Conservation (phyloP, 192 early-diverging fungal genomes). For the Chytriomyces sp. region DNA sequence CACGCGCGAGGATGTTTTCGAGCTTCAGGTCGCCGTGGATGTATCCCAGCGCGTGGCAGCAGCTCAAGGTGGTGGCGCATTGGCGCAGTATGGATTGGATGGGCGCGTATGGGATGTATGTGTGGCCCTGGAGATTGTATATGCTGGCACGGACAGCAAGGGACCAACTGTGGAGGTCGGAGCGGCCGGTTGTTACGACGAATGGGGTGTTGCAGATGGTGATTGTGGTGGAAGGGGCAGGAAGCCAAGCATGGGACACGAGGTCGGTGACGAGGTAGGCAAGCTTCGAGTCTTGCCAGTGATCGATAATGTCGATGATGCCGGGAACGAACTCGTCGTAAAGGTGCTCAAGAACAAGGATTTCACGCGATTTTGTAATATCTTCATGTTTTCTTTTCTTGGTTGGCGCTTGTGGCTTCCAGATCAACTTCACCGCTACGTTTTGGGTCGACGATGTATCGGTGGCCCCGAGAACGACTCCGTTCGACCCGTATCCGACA, state of each 20-base stretch:
- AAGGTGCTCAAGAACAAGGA: too few relatives aligned
- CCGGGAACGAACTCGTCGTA: not conserved
- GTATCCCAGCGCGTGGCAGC: slow-evolving; percentile 47
- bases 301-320: not conserved
- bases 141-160: not conserved
- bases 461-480: slow-evolving; percentile 12
- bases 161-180: slow-evolving; percentile 15
- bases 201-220: not conserved
- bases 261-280: slow-evolving; percentile 33
- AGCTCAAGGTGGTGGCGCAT: slow-evolving; percentile 37
- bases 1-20: slow-evolving; percentile 54
- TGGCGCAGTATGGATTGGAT: slow-evolving; percentile 41
- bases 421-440: slow-evolving; percentile 27
- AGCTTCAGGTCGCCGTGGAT: slow-evolving; percentile 64
- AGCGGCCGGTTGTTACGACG: not conserved
- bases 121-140: not conserved
- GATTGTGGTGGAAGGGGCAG: not conserved
- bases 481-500: slow-evolving; percentile 25
- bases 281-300: slow-evolving; percentile 17
- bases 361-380: not conserved
- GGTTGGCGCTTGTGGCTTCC: slow-evolving; percentile 1
- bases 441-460: not conserved
- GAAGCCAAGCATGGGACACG: slow-evolving; percentile 1
- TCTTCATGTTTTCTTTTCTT: not conserved
- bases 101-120: not conserved